These are phyloP conservation scores for Blastocladiella britannica DNA, from an alignment of 192 early-diverging fungal species.

Conservation along the genomic window DNA sequence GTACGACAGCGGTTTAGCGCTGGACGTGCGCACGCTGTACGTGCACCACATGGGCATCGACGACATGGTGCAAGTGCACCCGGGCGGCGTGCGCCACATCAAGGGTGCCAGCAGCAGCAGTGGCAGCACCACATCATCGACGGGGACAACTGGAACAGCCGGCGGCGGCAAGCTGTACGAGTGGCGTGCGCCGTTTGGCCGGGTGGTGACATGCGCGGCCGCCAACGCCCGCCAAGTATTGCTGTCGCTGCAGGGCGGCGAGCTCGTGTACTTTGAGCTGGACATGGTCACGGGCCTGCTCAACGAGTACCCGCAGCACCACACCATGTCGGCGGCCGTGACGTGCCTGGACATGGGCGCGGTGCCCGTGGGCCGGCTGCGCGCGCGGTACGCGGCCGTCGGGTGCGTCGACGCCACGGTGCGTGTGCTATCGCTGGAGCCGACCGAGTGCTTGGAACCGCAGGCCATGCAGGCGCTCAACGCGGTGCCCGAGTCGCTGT, in stretches of 20 bases:
- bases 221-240: slow-evolving; percentile 65
- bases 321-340: slow-evolving; percentile 46
- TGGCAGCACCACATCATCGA: no score
- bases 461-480: slow-evolving; percentile 53
- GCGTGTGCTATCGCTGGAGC: slow-evolving; percentile 63
- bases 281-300: slow-evolving; percentile 50
- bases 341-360: slow-evolving; percentile 58
- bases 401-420: slow-evolving; percentile 86
- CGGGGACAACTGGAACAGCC: no score
- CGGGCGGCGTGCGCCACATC: slow-evolving; percentile 76
- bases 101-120: no score
- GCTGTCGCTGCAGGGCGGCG: slow-evolving; percentile 62
- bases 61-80: slow-evolving; percentile 74
- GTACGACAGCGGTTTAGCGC: slow-evolving; percentile 70
- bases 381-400: slow-evolving; percentile 63
- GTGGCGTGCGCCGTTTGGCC: slow-evolving; percentile 69
- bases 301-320: slow-evolving; percentile 66
- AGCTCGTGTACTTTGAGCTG: slow-evolving; percentile 84
- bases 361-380: slow-evolving; percentile 50
- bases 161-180: slow-evolving; percentile 74
- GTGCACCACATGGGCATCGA: slow-evolving; percentile 70
- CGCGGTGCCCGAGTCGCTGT: slow-evolving; percentile 46
- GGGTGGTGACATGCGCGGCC: slow-evolving; percentile 51
- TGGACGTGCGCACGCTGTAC: slow-evolving; percentile 60
- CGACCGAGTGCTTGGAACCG: slow-evolving; percentile 51